Percentiles rank a stretch among this genome's conserved stretches.
Evolutionary conservation across 495 filamentous ascomycete genomes (phyloP).

Genomic region (Xylaria curta): DNA sequence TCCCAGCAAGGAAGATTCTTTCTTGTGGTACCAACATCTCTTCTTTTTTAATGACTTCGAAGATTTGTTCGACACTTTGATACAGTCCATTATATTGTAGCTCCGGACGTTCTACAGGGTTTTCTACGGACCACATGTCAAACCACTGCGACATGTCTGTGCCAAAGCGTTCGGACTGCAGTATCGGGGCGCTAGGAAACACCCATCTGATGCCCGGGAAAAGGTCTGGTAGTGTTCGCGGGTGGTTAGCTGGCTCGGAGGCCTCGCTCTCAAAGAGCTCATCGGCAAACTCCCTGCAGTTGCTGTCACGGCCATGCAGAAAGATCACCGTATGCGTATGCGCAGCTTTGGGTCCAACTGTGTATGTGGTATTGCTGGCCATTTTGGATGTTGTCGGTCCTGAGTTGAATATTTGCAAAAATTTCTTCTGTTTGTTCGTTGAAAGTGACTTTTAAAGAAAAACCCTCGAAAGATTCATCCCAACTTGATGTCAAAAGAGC

Average conservation of each 20-base stretch:
- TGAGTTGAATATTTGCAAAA: slow-evolving; percentile 14
- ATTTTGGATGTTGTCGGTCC: slow-evolving; percentile 16
- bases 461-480: too few relatives aligned
- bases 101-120: slow-evolving; percentile 42
- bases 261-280: slow-evolving; percentile 53
- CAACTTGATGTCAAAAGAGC: too few relatives aligned
- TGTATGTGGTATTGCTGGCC: slow-evolving; percentile 20
- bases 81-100: slow-evolving; percentile 41
- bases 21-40: slow-evolving; percentile 37
- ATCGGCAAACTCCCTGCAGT: slow-evolving; percentile 55
- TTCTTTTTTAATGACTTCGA: slow-evolving; percentile 36
- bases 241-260: slow-evolving; percentile 40
- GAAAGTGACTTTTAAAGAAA: too few relatives aligned
- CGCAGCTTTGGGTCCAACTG: slow-evolving; percentile 1
- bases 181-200: slow-evolving; percentile 55
- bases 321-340: slow-evolving; percentile 64
- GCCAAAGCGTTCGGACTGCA: slow-evolving; percentile 47
- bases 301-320: slow-evolving; percentile 61
- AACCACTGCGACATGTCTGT: slow-evolving; percentile 51
- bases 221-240: slow-evolving; percentile 40
- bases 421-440: slow-evolving; percentile 2
- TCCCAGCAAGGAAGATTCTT: slow-evolving; percentile 44
- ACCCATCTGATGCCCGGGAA: slow-evolving; percentile 43
- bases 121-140: slow-evolving; percentile 46
- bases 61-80: slow-evolving; percentile 35